Base-by-base conservation (phyloP, 371 early-diverging fungal genomes). In the Blastocladiella emersonii region DNA sequence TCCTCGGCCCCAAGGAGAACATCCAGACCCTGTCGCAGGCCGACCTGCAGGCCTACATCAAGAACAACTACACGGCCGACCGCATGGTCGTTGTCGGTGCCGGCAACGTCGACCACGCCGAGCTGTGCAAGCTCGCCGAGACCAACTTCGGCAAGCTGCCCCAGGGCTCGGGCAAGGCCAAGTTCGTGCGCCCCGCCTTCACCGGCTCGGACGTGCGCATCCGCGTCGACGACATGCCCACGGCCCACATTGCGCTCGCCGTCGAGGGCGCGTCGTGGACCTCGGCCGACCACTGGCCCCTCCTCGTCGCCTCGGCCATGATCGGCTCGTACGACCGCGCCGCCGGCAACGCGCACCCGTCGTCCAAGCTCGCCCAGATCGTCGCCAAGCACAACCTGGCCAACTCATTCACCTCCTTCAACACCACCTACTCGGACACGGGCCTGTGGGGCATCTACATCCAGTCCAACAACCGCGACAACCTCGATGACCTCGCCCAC, bases 401-500 rank as follows among this genome's bases (percentile, higher is more conserved):
- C 72, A 93, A 93, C 77, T 91, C 93, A 35, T 96, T 92, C 87
- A 92, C 89, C 89, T 85, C 95, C 55, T 98, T 98, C 84, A 93
- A 95, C 82, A 93, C 94, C 32, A 87, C 94, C 17, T 96, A 98
- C 85, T 86, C 89, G 60, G 97, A 98, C 74, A 95, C 95, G n/a
- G 97, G 96, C 56, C 80, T 98, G 57, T 98, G 91, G 81, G 98
- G 98, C 62, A 87, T 93, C 69, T 98, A 98, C 78, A 70, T 90
- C 62, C 85, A 89, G 43, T 81, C 89, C 41, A 91, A 94, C 73
- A 87, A 91, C 80, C 76, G 78, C 68, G 79, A 76, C 64, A 72
- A 82, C 63, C 77, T 95, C 63, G 92, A 91, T 70, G 94, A 95
- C 66, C 77, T 95, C 57, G 74, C 90, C 53, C 85, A 88, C 74